Evolutionary conservation across 129 eudicot genomes (phyloP).

Genomic region (Arctium minus): DNA sequence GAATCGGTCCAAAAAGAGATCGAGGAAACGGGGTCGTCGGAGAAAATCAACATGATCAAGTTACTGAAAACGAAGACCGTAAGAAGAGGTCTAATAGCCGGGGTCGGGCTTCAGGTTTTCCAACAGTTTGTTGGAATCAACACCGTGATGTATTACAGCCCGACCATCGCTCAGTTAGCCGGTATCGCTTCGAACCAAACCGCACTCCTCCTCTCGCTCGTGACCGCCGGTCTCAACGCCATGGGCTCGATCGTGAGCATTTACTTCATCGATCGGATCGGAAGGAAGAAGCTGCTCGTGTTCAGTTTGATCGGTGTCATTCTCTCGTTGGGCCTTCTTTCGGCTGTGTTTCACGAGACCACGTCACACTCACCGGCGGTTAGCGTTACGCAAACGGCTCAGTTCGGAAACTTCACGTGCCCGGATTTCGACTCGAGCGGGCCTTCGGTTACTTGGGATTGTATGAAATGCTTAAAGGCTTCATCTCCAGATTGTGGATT

Average conservation of each 20-base stretch:
- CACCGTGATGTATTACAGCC: slow-evolving; percentile 74
- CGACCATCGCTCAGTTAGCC: slow-evolving; percentile 63
- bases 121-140: slow-evolving; percentile 73
- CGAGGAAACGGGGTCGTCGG: slow-evolving; percentile 35
- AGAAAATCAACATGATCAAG: slow-evolving; percentile 29
- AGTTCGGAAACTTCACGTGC: slow-evolving; percentile 40
- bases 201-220: slow-evolving; percentile 58
- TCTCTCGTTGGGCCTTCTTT: slow-evolving; percentile 39
- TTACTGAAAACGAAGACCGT: slow-evolving; percentile 45
- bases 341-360: slow-evolving; percentile 48
- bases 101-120: slow-evolving; percentile 55
- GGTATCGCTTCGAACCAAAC: slow-evolving; percentile 65
- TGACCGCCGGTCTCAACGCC: slow-evolving; percentile 62
- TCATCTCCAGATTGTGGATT: slow-evolving; percentile 53
- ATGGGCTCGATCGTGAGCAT: slow-evolving; percentile 60
- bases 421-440: slow-evolving; percentile 32
- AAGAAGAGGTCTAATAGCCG: slow-evolving; percentile 61
- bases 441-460: slow-evolving; percentile 43
- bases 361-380: slow-evolving; percentile 44
- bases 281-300: slow-evolving; percentile 62
- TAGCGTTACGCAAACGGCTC: slow-evolving; percentile 29
- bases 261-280: slow-evolving; percentile 47
- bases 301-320: slow-evolving; percentile 48
- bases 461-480: slow-evolving; percentile 63
- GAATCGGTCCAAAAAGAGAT: slow-evolving; percentile 56